phyloP scores from a whole-genome alignment of 2,329 filamentous ascomycete species.

The Clonostachys rosea region DNA sequence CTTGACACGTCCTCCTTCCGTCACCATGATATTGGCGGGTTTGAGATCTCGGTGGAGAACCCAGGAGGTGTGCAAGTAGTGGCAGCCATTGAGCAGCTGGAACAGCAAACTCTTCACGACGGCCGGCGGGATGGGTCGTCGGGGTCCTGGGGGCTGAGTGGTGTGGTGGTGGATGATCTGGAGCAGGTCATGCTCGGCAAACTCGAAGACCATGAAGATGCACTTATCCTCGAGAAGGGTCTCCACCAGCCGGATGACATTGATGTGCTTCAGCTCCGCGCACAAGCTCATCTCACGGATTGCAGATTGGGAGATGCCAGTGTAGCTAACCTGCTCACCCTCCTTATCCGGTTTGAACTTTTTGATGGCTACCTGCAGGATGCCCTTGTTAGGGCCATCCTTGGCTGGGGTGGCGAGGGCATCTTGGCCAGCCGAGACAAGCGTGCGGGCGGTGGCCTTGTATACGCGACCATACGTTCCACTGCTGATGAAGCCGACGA shows the following conservation, averaged over 20 bases:
- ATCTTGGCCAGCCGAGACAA: conserved; percentile 3
- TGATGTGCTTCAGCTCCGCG: conserved; percentile 82
- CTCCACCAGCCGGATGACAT: conserved; percentile 87
- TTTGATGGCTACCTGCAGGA: conserved; percentile 89
- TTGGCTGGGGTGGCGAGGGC: neutral
- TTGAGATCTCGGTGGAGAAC: conserved; percentile 95
- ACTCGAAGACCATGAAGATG: conserved; percentile 99
- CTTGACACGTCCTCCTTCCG: conserved; percentile 81
- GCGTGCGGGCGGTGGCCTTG: conserved; percentile 72
- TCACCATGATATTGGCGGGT: conserved; percentile 98
- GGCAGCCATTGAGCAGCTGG: conserved; percentile 88
- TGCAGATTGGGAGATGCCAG: conserved; percentile 94
- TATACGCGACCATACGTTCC: conserved; percentile 98
- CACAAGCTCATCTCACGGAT: conserved; percentile 97
- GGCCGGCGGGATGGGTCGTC: conserved; percentile 80
- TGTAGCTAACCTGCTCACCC: conserved; percentile 90
- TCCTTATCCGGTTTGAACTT: conserved; percentile 99
- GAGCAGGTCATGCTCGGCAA: conserved; percentile 92
- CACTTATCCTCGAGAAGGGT: conserved; percentile 98
- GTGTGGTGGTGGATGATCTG: conserved; percentile 99
- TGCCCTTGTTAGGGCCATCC: conserved; percentile 34
- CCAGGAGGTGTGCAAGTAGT: conserved; percentile 96
- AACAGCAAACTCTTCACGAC: conserved; percentile 95
- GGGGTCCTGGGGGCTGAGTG: conserved; percentile 76
- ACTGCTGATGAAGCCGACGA: conserved; percentile 96